Percentiles rank a stretch among this genome's conserved stretches.
Conservation (phyloP, 1,139 yeast genomes). For the Suzukiozyma palmioleophila region DNA sequence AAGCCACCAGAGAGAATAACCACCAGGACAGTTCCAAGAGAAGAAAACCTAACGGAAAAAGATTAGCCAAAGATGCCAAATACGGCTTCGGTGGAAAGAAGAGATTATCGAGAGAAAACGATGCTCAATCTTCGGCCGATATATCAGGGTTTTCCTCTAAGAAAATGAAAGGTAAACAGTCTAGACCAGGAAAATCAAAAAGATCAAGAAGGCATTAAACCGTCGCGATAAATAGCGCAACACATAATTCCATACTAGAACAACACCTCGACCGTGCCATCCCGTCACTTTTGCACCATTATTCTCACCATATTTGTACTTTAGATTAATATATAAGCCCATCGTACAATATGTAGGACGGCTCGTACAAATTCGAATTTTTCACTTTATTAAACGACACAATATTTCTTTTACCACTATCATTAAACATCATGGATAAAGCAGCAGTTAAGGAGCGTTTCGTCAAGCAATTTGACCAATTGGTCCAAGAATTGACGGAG, state of each 20-base stretch:
- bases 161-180: conserved; percentile 47
- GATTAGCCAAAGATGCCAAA: conserved; percentile 65
- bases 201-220: conserved; percentile 28
- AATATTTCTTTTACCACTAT: not conserved
- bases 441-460: conserved; percentile 55
- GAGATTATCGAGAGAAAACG: conserved; percentile 68
- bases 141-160: conserved; percentile 57
- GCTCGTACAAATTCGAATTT: not conserved
- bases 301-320: not conserved
- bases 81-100: conserved; percentile 69
- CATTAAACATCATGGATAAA: conserved; percentile 22
- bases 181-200: conserved; percentile 78
- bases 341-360: not conserved
- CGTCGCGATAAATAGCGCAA: no score
- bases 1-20: conserved; percentile 56
- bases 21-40: conserved; percentile 35
- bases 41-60: conserved; percentile 57
- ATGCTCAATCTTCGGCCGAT: conserved; percentile 70
- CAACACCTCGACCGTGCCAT: not conserved
- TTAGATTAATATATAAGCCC: conserved; percentile 1
- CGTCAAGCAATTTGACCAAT: conserved; percentile 66
- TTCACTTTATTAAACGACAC: not conserved
- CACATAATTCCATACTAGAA: not conserved
- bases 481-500: conserved; percentile 71
- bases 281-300: not conserved